Evolutionary conservation across 352 stramenopile species (phyloP).

Genomic region (Phytopythium cucurbitacearum): DNA sequence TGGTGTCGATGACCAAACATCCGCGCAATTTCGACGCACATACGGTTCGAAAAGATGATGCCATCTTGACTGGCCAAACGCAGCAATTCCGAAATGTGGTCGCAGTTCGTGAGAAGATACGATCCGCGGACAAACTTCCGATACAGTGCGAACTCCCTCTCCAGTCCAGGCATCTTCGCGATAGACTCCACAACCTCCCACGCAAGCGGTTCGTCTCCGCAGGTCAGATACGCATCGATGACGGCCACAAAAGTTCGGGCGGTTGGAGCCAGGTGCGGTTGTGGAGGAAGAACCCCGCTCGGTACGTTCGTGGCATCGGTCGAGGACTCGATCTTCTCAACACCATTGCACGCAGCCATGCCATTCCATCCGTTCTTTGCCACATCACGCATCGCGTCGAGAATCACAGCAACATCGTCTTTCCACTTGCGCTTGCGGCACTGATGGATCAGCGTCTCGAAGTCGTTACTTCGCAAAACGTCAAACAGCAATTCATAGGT

Average conservation of each 20-base stretch:
- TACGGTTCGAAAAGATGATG: slow-evolving; percentile 52
- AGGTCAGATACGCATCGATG: slow-evolving; percentile 74
- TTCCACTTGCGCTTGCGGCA: slow-evolving; percentile 84
- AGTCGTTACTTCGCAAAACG: slow-evolving; percentile 49
- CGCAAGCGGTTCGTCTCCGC: slow-evolving; percentile 45
- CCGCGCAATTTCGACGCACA: slow-evolving; percentile 59
- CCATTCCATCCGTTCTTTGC: slow-evolving; percentile 37
- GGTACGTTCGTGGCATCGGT: not conserved
- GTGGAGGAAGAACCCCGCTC: slow-evolving; percentile 18
- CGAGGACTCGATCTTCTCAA: not conserved
- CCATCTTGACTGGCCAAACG: slow-evolving; percentile 36
- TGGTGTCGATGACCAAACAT: slow-evolving; percentile 55
- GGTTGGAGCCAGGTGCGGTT: slow-evolving; percentile 52
- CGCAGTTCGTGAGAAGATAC: slow-evolving; percentile 58
- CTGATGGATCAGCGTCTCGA: slow-evolving; percentile 79
- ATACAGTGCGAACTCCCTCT: slow-evolving; percentile 44
- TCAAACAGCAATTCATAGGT: slow-evolving; percentile 4
- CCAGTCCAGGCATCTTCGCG: slow-evolving; percentile 24
- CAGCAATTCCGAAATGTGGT: slow-evolving; percentile 56
- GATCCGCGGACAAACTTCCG: slow-evolving; percentile 70
- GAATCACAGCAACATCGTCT: slow-evolving; percentile 54
- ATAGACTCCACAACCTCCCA: slow-evolving; percentile 61
- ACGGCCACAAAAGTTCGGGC: slow-evolving; percentile 68
- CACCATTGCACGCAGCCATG: not conserved
- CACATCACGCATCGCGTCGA: slow-evolving; percentile 49